Evolutionary conservation across 2,329 filamentous ascomycete species (phyloP), one percentile per base, ranked within the genome.

Genomic region (Acephala macrosclerotiorum): DNA sequence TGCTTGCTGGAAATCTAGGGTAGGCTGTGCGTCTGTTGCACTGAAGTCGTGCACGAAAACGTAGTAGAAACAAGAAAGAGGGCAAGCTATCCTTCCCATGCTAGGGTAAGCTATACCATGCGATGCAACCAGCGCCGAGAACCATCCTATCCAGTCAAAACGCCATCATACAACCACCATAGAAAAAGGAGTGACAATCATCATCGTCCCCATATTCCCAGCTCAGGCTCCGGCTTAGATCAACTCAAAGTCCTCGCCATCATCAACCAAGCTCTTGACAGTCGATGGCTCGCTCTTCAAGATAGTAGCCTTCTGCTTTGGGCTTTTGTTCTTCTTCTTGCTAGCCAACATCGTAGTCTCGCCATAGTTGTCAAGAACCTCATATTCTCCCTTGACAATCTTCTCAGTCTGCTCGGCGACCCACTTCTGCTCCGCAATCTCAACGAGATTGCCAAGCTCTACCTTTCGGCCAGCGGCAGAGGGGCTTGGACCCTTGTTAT

Each of bases 221-320:
- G 58, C 22, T 7, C 40, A 42, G n/a, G 40, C 6, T 42, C 42
- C 53, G 29, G 56, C 26, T 74, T 71, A 76, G 56, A 77, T 69
- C 42, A 77, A 68, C 66, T 77, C 75, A 56, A 76, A 77, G 8
- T 70, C 75, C 58, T 77, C 75, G 58, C 75, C 75, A 22, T 76
- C 74, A 56, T 72, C 70, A n/a, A 63, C 58, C n/a, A 60, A 26
- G 36, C 60, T 51, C 49, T 67, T 62, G 7, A 64, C 47, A 16
- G 47, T 51, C 22, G 57, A 62, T 49, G 61, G 45, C 20, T 59
- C 66, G 20, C 61, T 58, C 66, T 70, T 71, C 49, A 53, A 18
- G 25, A 29, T 53, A 18, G 56, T 38, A 59, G 70, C 68, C 63
- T 68, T 71, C 60, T 71, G 68, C 69, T 72, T 76, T 1, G 75